Evolutionary conservation across 257 asterid species (phyloP).

Genomic region (Nicotiana undulata): DNA sequence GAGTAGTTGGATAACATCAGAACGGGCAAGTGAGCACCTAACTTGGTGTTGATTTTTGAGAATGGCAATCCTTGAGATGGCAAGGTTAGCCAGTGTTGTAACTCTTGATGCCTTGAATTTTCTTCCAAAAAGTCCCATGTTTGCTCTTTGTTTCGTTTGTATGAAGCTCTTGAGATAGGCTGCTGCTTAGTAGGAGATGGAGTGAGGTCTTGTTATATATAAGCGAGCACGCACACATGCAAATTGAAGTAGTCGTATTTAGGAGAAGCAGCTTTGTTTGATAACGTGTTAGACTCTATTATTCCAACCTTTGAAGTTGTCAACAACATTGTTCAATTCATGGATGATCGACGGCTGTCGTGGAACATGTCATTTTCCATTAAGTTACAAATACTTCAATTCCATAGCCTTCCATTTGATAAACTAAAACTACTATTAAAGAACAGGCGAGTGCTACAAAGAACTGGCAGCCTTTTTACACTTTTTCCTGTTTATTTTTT

Average conservation of each 20-base stretch:
- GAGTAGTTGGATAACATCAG: constrained; percentile 35
- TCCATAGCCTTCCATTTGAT: not conserved
- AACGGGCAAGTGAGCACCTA: constrained; percentile 22
- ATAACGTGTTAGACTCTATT: not conserved
- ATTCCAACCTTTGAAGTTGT: not conserved
- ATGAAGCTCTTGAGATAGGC: not conserved
- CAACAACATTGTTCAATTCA: not conserved
- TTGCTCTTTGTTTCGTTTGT: not conserved
- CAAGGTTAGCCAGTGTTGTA: constrained; percentile 19
- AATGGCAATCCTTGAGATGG: constrained; percentile 28
- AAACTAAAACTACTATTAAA: not conserved
- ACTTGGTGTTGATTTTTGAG: constrained; percentile 24
- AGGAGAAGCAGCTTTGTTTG: not conserved
- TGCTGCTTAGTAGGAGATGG: not conserved
- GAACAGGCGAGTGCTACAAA: not conserved
- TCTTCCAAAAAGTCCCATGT: constrained; percentile 18
- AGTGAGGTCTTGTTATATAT: not conserved
- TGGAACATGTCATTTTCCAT: not conserved
- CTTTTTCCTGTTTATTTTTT: not conserved
- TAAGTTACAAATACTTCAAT: not conserved
- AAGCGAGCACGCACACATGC: not conserved
- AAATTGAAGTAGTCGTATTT: not conserved
- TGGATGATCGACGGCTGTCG: not conserved
- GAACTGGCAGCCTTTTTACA: not conserved
- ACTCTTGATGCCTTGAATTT: constrained; percentile 19